Percentiles rank a stretch among this genome's conserved stretches.
These are phyloP conservation scores for Fagopyrum esculentum DNA, from an alignment of 148 eudicot genomes.

Conservation along the genomic window DNA sequence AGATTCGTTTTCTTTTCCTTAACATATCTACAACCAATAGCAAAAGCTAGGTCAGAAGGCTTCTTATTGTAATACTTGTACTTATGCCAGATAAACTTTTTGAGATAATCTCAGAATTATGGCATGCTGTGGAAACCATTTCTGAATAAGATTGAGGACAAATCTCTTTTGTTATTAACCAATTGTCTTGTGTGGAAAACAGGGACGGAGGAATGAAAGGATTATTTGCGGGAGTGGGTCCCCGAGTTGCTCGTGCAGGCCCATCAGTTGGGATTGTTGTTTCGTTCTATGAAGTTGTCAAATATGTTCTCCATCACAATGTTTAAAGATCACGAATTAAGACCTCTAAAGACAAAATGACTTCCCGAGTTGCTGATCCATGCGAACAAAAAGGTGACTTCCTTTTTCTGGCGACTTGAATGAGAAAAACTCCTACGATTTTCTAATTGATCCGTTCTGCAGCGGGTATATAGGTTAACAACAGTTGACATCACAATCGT, in stretches of 20 bases:
- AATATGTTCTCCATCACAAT: constrained; percentile 50
- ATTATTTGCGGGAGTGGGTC: constrained; percentile 80
- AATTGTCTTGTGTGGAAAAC: constrained; percentile 9
- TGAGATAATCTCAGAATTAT: too few relatives aligned
- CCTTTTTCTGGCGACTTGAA: not conserved
- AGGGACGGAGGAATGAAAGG: constrained; percentile 89
- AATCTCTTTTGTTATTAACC: not conserved
- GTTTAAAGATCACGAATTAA: constrained; percentile 26
- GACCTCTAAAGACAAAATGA: not conserved
- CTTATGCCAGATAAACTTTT: too few relatives aligned
- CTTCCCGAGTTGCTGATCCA: constrained; percentile 8
- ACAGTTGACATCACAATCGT: not conserved
- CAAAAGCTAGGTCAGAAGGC: too few relatives aligned
- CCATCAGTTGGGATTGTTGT: constrained; percentile 94
- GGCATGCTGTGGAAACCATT: not conserved
- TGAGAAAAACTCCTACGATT: not conserved
- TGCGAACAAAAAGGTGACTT: constrained; percentile 5
- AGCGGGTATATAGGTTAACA: not conserved
- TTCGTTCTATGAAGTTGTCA: constrained; percentile 94
- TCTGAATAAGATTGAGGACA: not conserved
- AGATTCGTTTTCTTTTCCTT: too few relatives aligned
- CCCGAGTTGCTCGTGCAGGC: constrained; percentile 93
- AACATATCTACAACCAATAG: too few relatives aligned
- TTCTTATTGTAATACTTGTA: too few relatives aligned
- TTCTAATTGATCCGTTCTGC: not conserved